Base-by-base conservation (phyloP, 2,329 filamentous ascomycete genomes). In the Penicillium concentricum region DNA sequence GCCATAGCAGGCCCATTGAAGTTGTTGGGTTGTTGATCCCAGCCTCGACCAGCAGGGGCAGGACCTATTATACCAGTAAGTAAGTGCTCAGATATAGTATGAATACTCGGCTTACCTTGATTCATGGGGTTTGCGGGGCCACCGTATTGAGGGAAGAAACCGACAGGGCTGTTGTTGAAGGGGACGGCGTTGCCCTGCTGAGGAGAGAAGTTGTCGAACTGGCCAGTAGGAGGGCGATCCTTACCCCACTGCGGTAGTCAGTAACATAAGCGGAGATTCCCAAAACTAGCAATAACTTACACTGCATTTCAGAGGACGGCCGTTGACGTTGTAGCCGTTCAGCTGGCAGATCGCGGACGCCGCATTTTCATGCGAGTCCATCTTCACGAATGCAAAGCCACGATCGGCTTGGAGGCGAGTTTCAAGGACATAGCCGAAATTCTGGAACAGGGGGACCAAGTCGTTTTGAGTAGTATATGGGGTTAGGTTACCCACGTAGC, bases 321-420 rank as follows among this genome's bases (percentile, higher is more conserved):
- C 94, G 70, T 99, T 97, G 68, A 99, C 93, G 66, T 97, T 95
- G 80, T 97, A 99, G 32, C 93, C 93, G 69, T 93, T 97, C 71
- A 99, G 84, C 74, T 97, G 92, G 78, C 94, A 99, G 71, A 99
- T 99, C 34, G 92, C 92, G 89, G 96, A 96, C 53, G 94, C 92
- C 3, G 94, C 94, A 71, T 97, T 97, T 79, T 99, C 94, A 71
- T 99, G 94, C 7, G 87, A 89, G 74, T 99, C 94, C 92, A 99
- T 96, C 82, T 99, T 99, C 76, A 99, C 91, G 75, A 99, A 99
- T 8, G 94, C 92, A 74, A 99, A 99, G 15, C 94, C 94, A 66
- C 94, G 90, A 74, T 99, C 94, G 54, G 94, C 92, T 78, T 99
- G 94, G 84, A 99, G 96, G 58, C 94, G 90, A 49, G 93, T 97